phyloP scores from a whole-genome alignment of 345 rosid species.

The Eucalyptus globulus region DNA sequence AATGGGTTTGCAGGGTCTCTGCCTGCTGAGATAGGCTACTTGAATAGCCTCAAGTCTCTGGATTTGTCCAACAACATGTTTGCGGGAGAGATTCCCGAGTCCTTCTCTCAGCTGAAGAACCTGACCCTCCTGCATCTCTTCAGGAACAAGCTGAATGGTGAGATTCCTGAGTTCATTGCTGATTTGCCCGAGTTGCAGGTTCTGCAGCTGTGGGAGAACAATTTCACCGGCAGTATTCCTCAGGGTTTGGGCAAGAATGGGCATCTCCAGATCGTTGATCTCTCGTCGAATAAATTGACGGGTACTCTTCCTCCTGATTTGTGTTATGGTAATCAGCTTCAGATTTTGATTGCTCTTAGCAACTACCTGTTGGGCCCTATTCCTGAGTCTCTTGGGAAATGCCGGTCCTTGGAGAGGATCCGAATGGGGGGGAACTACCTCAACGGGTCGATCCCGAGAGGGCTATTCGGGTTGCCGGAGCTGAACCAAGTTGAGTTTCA shows the following conservation, averaged over 20 bases:
- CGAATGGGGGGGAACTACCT: constrained; percentile 86
- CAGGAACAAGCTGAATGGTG: constrained; percentile 72
- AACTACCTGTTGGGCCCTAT: constrained; percentile 77
- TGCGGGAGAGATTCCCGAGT: constrained; percentile 59
- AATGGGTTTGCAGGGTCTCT: constrained; percentile 53
- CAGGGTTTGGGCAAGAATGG: constrained; percentile 54
- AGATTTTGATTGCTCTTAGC: constrained; percentile 60
- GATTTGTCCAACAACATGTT: constrained; percentile 83
- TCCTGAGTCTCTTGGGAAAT: constrained; percentile 63
- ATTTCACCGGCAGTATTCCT: constrained; percentile 74
- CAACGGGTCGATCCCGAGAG: constrained; percentile 79
- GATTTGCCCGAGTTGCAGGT: constrained; percentile 69
- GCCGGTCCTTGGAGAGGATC: constrained; percentile 58
- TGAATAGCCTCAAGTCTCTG: constrained; percentile 66
- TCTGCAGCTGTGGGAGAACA: constrained; percentile 86
- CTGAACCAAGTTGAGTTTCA: constrained; percentile 78
- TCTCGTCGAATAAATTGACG: constrained; percentile 76
- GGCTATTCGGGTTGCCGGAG: constrained; percentile 59
- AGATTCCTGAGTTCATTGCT: constrained; percentile 72
- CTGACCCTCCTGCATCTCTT: constrained; percentile 69
- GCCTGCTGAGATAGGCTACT: constrained; percentile 44
- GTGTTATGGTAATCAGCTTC: constrained; percentile 58
- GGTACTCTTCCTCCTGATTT: constrained; percentile 59
- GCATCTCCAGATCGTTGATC: constrained; percentile 43
- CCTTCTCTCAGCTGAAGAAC: constrained; percentile 49